These are phyloP conservation scores for Chrysoporthe puriensis DNA, from an alignment of 2,329 filamentous ascomycete genomes.

Conservation along the genomic window DNA sequence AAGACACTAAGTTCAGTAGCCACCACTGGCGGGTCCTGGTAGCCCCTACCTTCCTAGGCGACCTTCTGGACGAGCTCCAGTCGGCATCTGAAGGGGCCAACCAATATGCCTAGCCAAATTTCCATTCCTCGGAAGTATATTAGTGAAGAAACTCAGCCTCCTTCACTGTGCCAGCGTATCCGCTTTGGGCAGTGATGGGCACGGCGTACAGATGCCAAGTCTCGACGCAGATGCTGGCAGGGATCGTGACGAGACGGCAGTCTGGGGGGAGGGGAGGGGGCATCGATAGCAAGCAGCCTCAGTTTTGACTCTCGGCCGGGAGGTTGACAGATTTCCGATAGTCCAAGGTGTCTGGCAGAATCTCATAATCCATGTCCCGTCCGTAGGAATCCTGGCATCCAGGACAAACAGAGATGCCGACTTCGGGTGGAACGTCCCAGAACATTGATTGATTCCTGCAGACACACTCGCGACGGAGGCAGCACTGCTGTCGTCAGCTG, in stretches of 20 bases:
- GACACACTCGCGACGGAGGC: background rate
- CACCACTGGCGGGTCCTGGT: constrained; percentile 5
- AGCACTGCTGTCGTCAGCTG: background rate
- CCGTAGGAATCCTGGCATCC: background rate
- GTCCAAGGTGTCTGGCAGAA: background rate
- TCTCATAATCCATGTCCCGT: background rate
- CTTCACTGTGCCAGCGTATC: background rate
- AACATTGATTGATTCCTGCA: background rate
- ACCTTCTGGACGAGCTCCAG: background rate
- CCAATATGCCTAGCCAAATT: background rate
- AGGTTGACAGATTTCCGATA: background rate
- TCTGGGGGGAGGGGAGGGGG: background rate
- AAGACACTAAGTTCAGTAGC: background rate
- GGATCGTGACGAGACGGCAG: background rate
- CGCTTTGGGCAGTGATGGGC: background rate
- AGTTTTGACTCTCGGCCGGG: background rate
- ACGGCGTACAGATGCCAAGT: background rate
- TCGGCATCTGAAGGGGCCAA: background rate
- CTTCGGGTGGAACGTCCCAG: background rate
- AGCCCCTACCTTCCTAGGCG: constrained; percentile 1
- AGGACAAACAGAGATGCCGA: background rate
- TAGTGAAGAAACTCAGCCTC: constrained; percentile 1
- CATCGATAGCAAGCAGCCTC: background rate
- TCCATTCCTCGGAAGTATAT: background rate
- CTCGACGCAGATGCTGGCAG: background rate